Base-by-base conservation (phyloP, 2,329 filamentous ascomycete genomes). In the Paracorniculantispora psalliotae region DNA sequence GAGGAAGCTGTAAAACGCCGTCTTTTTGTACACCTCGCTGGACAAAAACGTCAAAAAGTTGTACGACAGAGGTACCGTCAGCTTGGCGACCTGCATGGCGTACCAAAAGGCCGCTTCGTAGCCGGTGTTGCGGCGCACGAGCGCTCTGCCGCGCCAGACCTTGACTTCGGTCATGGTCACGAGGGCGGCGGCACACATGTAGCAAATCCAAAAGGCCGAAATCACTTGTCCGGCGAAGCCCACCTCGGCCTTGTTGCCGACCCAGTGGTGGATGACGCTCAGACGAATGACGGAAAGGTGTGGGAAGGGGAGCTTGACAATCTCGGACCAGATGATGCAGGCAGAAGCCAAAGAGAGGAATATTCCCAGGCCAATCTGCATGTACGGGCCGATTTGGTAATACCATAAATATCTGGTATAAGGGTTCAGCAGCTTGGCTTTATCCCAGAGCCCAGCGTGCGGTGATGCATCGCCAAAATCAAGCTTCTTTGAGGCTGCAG, bases 61-160 rank as follows among this genome's bases (percentile, higher is more conserved):
- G 82, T 96, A 99, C 4, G 90, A 87, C 9, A 99, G 81, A 1
- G 94, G 94, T 0, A 99, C 91, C 1, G 90, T 96, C 46, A 99
- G 84, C 67, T 92, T 91, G 54, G 94, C 93, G 12, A 97, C 90
- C 71, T 97, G 91, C 60, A 91, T 87, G 1, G 91, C 89, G 70
- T 97, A 99, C 92, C 96, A 99, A 65, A 93, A 96, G 0, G 94
- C 94, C 52, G 88, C 91, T 71, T 97, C 94, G 61, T 91, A 87
- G 60, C 96, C 93, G 0, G 94, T 99, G 69, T 96, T 94, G 59
- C 94, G 87, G 61, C 85, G 86, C 49, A 97, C 93, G 6, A 99
- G 80, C 0, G 94, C 93, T 35, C 94, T 86, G 51, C 96, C 94
- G 59, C 94, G 90, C 94, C 94, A 99, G n/a, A 97, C 92, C 68